Conservation (phyloP, 1,139 yeast genomes). For the Scheffersomyces stambukii region DNA sequence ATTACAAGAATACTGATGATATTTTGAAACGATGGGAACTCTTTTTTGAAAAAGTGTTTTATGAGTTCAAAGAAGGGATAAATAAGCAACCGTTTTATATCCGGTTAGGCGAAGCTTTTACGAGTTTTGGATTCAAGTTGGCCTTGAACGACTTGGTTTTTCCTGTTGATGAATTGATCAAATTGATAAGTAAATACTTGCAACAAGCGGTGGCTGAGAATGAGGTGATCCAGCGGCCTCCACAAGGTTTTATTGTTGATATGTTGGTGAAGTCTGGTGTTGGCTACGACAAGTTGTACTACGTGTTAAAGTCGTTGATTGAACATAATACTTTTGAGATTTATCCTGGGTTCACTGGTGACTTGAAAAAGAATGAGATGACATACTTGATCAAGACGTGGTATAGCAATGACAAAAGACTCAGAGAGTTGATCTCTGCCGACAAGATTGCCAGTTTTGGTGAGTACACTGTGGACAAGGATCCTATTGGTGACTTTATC, state of each 20-base stretch:
- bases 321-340: slow-evolving; percentile 57
- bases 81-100: slow-evolving; percentile 37
- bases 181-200: slow-evolving; percentile 46
- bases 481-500: slow-evolving; percentile 43
- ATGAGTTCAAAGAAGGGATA: slow-evolving; percentile 24
- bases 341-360: slow-evolving; percentile 40
- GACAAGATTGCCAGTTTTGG: slow-evolving; percentile 31
- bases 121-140: slow-evolving; percentile 41
- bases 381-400: slow-evolving; percentile 57
- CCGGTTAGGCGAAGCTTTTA: slow-evolving; percentile 34
- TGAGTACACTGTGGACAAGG: slow-evolving; percentile 38
- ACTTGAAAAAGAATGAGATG: slow-evolving; percentile 48
- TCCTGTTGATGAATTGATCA: slow-evolving; percentile 71
- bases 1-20: slow-evolving; percentile 70
- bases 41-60: slow-evolving; percentile 46
- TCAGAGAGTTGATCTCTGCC: slow-evolving; percentile 49
- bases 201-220: slow-evolving; percentile 34
- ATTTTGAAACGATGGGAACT: slow-evolving; percentile 69
- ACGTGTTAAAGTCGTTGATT: slow-evolving; percentile 60
- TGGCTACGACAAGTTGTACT: slow-evolving; percentile 64
- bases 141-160: slow-evolving; percentile 65
- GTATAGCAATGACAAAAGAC: slow-evolving; percentile 60
- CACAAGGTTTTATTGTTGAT: slow-evolving; percentile 48
- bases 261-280: slow-evolving; percentile 77
- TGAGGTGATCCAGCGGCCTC: slow-evolving; percentile 40